Evolutionary conservation across 1,284 basidiomycete genomes (phyloP).

Genomic region (Cutaneotrichosporon arboriforme): DNA sequence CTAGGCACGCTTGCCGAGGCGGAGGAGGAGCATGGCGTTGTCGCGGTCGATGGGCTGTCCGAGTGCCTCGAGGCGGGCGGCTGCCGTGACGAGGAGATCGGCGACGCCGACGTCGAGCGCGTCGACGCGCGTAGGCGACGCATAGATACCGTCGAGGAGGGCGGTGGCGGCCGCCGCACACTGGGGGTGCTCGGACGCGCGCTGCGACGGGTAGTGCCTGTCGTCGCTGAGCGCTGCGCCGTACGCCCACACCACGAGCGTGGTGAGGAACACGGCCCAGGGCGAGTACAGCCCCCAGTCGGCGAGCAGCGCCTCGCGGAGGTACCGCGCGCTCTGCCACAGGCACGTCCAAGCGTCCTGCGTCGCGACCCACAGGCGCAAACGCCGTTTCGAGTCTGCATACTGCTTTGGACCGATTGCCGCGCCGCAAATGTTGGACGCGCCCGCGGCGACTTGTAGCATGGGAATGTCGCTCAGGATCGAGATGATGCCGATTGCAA

Average conservation of each 20-base stretch:
- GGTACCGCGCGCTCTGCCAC: slow-evolving; percentile 39
- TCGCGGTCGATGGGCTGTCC: slow-evolving; percentile 14
- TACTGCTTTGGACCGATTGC: slow-evolving; percentile 32
- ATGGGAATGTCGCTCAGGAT: slow-evolving; percentile 41
- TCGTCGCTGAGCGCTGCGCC: slow-evolving; percentile 11
- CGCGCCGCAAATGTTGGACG: slow-evolving; percentile 31
- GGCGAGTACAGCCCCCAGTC: slow-evolving; percentile 39
- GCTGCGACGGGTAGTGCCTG: background rate
- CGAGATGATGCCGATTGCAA: slow-evolving; percentile 38
- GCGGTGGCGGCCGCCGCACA: slow-evolving; percentile 1
- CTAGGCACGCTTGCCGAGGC: slow-evolving; percentile 6
- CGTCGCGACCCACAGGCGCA: slow-evolving; percentile 35
- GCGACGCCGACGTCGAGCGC: slow-evolving; percentile 13
- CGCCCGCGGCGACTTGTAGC: slow-evolving; percentile 39
- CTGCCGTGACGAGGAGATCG: slow-evolving; percentile 19
- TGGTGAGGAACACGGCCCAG: slow-evolving; percentile 37
- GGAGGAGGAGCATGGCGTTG: slow-evolving; percentile 18
- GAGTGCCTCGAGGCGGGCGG: slow-evolving; percentile 12
- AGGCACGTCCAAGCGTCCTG: slow-evolving; percentile 42
- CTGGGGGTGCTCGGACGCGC: slow-evolving; percentile 4
- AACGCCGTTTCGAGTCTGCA: slow-evolving; percentile 30
- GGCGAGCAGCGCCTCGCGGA: slow-evolving; percentile 29
- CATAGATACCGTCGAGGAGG: slow-evolving; percentile 22
- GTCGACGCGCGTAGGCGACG: slow-evolving; percentile 13
- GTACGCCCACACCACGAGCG: slow-evolving; percentile 34